phyloP scores from a whole-genome alignment of 495 filamentous ascomycete genomes.

The Hyaloscypha bicolor region DNA sequence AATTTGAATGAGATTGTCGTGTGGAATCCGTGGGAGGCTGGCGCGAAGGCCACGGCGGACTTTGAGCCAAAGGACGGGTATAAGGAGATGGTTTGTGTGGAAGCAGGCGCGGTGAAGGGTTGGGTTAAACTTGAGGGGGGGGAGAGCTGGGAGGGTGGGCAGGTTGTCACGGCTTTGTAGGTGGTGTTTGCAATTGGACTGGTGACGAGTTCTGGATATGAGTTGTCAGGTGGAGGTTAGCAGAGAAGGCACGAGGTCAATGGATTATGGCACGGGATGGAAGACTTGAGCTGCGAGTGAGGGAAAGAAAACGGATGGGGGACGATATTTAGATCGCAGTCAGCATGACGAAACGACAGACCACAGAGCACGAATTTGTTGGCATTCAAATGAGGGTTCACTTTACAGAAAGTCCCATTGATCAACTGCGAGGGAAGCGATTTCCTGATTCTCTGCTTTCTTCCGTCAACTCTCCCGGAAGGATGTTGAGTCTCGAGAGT shows the following conservation, averaged over 20 bases:
- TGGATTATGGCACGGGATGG: too few relatives aligned
- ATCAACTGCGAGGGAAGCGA: too few relatives aligned
- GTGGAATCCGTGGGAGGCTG: constrained; percentile 90
- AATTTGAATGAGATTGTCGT: constrained; percentile 85
- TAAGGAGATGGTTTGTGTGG: constrained; percentile 91
- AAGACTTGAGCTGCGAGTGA: background rate
- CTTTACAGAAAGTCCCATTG: too few relatives aligned
- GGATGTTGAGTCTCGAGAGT: too few relatives aligned
- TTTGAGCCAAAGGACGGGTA: constrained; percentile 89
- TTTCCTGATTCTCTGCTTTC: too few relatives aligned
- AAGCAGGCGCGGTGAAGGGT: constrained; percentile 78
- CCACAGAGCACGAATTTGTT: background rate
- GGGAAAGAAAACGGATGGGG: background rate
- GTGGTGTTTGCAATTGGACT: background rate
- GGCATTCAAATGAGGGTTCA: background rate
- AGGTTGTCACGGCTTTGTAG: constrained; percentile 57
- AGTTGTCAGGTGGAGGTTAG: too few relatives aligned
- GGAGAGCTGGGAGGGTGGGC: constrained; percentile 87
- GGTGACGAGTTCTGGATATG: too few relatives aligned
- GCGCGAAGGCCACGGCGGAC: constrained; percentile 80
- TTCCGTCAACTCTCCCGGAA: too few relatives aligned
- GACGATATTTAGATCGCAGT: background rate
- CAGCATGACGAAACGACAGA: background rate
- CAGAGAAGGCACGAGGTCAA: too few relatives aligned
- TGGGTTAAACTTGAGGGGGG: constrained; percentile 86